A percentile compares a stretch with the other conserved stretches of the same genome.
These are phyloP conservation scores for Rubus idaeus DNA, from an alignment of 306 rosid species.

Conservation along the genomic window DNA sequence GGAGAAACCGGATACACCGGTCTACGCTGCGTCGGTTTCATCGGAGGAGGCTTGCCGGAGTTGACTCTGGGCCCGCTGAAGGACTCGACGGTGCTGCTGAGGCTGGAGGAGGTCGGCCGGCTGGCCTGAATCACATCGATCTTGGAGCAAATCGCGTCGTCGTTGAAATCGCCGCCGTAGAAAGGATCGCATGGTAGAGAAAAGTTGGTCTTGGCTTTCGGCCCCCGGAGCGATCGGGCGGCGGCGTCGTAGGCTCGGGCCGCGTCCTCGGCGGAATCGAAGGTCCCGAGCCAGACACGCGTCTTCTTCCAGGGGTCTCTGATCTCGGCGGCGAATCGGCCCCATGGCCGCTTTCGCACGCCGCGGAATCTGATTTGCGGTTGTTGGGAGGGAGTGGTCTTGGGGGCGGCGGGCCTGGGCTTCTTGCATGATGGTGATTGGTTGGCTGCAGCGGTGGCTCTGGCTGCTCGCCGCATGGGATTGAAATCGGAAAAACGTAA, in stretches of 20 bases:
- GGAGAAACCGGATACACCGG: slow-evolving; percentile 36
- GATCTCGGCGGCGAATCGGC: slow-evolving; percentile 91
- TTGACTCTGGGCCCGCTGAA: slow-evolving; percentile 72
- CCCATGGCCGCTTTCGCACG: slow-evolving; percentile 91
- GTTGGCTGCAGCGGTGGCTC: slow-evolving; percentile 29
- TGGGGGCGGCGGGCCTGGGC: background rate
- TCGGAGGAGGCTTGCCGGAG: slow-evolving; percentile 18
- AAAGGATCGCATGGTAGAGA: slow-evolving; percentile 6
- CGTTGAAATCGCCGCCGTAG: slow-evolving; percentile 22
- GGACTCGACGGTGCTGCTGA: slow-evolving; percentile 92
- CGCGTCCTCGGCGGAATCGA: slow-evolving; percentile 77
- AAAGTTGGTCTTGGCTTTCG: slow-evolving; percentile 81
- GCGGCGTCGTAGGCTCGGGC: slow-evolving; percentile 85
- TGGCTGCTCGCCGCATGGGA: slow-evolving; percentile 63
- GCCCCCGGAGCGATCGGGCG: slow-evolving; percentile 70
- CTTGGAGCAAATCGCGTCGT: slow-evolving; percentile 39
- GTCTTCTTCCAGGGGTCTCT: slow-evolving; percentile 86
- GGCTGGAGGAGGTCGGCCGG: slow-evolving; percentile 74
- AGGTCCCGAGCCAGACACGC: slow-evolving; percentile 93
- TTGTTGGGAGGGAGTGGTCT: background rate
- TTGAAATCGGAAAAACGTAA: background rate
- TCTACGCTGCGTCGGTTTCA: slow-evolving; percentile 25
- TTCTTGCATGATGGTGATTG: slow-evolving; percentile 7
- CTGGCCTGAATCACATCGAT: slow-evolving; percentile 42
- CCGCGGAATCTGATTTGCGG: slow-evolving; percentile 58